Conservation (phyloP, 2,329 filamentous ascomycete genomes). For the Pseudofabraea citricarpa region DNA sequence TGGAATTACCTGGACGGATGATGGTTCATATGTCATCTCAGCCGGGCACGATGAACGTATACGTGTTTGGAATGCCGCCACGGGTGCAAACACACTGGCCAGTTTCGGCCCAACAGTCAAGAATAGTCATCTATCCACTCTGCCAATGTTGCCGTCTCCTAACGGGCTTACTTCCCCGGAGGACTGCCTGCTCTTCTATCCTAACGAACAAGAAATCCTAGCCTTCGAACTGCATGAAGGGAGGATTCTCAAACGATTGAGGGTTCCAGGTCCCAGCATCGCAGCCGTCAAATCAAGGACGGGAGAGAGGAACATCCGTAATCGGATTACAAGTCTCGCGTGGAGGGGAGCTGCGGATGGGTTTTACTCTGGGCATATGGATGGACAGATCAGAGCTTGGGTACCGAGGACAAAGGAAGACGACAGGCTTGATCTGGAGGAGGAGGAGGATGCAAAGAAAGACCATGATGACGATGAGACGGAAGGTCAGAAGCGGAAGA, state of each 20-base stretch:
- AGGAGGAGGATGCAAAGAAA: constrained; percentile 26
- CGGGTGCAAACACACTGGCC: constrained; percentile 79
- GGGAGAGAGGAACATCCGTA: constrained; percentile 53
- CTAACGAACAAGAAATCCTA: constrained; percentile 76
- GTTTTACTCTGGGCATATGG: constrained; percentile 77
- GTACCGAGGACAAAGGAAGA: constrained; percentile 52
- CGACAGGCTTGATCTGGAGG: constrained; percentile 44
- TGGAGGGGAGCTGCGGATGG: constrained; percentile 65
- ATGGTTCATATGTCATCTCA: constrained; percentile 71
- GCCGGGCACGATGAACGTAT: constrained; percentile 80
- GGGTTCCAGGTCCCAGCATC: constrained; percentile 53
- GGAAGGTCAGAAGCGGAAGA: constrained; percentile 60
- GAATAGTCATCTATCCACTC: constrained; percentile 62
- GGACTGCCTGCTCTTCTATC: constrained; percentile 70
- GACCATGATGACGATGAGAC: constrained; percentile 43
- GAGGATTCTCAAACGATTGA: constrained; percentile 63
- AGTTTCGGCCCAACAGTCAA: constrained; percentile 81
- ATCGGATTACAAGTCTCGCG: constrained; percentile 67
- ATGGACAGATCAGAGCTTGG: constrained; percentile 82
- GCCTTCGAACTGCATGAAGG: constrained; percentile 78
- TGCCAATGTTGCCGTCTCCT: constrained; percentile 61
- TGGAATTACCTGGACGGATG: constrained; percentile 77
- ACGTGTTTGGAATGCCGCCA: constrained; percentile 78
- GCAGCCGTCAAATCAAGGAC: constrained; percentile 42
- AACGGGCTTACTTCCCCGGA: constrained; percentile 48